Evolutionary conservation across 495 filamentous ascomycete genomes (phyloP), one percentile per base, ranked within the genome.

Genomic region (Podospora comata): DNA sequence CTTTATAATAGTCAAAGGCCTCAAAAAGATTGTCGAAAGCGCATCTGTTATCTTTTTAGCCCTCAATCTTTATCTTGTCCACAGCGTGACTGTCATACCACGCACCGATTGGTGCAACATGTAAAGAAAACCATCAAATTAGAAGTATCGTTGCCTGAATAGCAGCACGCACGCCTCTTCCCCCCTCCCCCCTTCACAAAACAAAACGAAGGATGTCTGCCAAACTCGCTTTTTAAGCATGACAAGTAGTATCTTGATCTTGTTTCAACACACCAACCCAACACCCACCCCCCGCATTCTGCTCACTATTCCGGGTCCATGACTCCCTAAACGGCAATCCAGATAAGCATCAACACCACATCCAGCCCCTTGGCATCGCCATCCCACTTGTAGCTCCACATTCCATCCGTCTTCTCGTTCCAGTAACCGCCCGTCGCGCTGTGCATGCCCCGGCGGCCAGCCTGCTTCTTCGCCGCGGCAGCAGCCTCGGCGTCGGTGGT

Each of bases 361-460:
- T 97, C 95, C 79, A 99, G 84, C 9, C 94, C 95, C 83, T 87
- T 90, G 76, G 81, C 86, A 79, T 93, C 91, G 23, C 87, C 92
- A 72, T 94, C 91, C 77, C 91, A 97, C 83, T 99, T 98, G 83
- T 89, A 96, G 75, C 89, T 97, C 92, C 92, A 99, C 91, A 96
- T 97, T 64, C 95, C 95, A 74, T 99, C 95, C 67, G 88, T 92
- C 83, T 96, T 94, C 74, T 95, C 92, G 76, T 98, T 94, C 95
- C 95, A 99, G 83, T 91, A 99, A 2, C 93, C 96, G 55, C 92
- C 95, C 1, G 90, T 92, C 18, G 95, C 95, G 69, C 88, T 92
- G 84, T 99, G 95, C 95, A 99, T 97, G 56, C 95, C 95, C 63
- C 94, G 87, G 68, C 93, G 88, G 57, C 93, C 94, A 28, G 86